Base-by-base conservation (phyloP, 345 rosid species). In the Cochlearia excelsa region DNA sequence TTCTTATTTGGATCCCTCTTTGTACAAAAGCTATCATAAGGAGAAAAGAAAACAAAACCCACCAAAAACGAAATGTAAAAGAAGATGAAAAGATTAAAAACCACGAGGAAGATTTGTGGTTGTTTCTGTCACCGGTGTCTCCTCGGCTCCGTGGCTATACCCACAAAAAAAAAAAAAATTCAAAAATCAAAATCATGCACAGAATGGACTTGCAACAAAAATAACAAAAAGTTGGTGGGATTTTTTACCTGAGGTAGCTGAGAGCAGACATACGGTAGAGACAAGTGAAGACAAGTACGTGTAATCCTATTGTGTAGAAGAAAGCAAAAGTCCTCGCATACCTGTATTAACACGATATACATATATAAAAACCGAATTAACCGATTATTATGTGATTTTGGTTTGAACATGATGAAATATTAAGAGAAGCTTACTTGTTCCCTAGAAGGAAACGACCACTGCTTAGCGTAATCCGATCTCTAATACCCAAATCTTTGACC, bases 241-340 rank as follows among this genome's bases (percentile, higher is more conserved):
- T 37, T n/a, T 7, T 47, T 66, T 68, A 86, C 95, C 95, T 80
- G 49, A 84, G 83, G 46, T 92, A 79, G 77, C 98, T 92, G 73
- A 81, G 78, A 61, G 97, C 93, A 9, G 97, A 89, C 99, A 89
- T 89, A 46, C 96, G 80, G 80, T 93, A 93, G 49, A 87, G 95
- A 77, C 99, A 85, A 46, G 94, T 80, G 68, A 93, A 89, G 16
- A 93, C 96, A 46, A 93, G 83, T 23, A 87, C 66, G 67, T 92
- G 98, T 73, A 88, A 69, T 50, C 90, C 93, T 40, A 88, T 92
- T 4, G 95, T 88, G 74, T 88, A 92, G 82, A 92, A 92, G 79
- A 92, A 88, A 6, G 84, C 95, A 78, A 93, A 86, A 0, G 91
- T 83, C 51, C 99, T 83, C 39, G 97, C 99, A 50, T 85, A 89